These are phyloP conservation scores for Thalia dealbata DNA, from an alignment of 176 grass and related monocot genomes.

Conservation along the genomic window DNA sequence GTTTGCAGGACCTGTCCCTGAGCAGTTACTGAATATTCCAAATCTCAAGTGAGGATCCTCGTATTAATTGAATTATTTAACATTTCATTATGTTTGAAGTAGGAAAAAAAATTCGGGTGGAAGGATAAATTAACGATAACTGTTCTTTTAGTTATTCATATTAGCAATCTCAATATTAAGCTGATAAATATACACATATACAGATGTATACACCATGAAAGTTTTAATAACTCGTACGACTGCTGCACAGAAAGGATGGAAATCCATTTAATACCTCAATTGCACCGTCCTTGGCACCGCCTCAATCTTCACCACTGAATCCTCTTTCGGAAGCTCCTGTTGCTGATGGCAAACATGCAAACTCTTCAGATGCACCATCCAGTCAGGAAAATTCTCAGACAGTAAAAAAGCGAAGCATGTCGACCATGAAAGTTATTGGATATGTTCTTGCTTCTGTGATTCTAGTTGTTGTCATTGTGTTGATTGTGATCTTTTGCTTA, in stretches of 20 bases:
- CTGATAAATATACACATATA: conserved; percentile 2
- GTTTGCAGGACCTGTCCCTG: conserved; percentile 82
- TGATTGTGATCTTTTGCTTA: conserved; percentile 54
- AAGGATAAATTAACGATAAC: conserved; percentile 3
- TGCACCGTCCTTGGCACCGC: conserved; percentile 53
- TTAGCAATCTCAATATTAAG: background rate
- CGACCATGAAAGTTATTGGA: conserved; percentile 57
- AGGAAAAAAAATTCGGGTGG: background rate
- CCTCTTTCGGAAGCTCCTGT: conserved; percentile 41
- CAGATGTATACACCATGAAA: conserved; percentile 22
- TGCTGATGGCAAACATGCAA: conserved; percentile 31
- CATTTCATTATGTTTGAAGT: conserved; percentile 4
- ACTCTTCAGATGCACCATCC: conserved; percentile 35
- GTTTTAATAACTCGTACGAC: conserved; percentile 20
- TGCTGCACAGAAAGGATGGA: conserved; percentile 69
- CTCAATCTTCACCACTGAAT: conserved; percentile 24
- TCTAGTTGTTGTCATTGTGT: conserved; percentile 42
- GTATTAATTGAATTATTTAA: conserved; percentile 2
- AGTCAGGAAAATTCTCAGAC: conserved; percentile 19
- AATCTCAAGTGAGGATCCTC: conserved; percentile 61
- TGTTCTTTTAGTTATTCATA: background rate
- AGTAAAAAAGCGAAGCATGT: conserved; percentile 34
- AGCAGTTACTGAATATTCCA: conserved; percentile 56
- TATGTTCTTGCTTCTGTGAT: conserved; percentile 70
- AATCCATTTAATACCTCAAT: conserved; percentile 94